phyloP scores from a whole-genome alignment of 495 filamentous ascomycete species.

The Clohesyomyces aquaticus region DNA sequence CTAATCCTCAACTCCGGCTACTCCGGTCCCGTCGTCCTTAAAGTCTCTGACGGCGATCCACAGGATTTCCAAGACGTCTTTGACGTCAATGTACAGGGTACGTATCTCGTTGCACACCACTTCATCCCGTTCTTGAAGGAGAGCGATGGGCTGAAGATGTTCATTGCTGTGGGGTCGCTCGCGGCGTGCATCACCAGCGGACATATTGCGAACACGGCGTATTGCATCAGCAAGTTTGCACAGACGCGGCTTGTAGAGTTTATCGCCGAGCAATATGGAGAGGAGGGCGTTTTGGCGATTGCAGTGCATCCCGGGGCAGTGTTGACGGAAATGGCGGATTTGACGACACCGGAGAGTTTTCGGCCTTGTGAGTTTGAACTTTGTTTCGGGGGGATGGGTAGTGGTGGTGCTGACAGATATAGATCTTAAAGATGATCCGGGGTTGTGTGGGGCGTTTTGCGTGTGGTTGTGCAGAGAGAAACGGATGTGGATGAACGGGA shows the following conservation, averaged over 20 bases:
- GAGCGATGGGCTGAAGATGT: constrained; percentile 40
- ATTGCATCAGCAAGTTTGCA: constrained; percentile 45
- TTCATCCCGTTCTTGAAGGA: constrained; percentile 36
- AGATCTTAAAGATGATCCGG: constrained; percentile 38
- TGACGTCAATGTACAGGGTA: constrained; percentile 42
- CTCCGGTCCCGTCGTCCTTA: constrained; percentile 42
- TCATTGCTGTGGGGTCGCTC: constrained; percentile 45
- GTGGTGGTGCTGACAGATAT: not conserved
- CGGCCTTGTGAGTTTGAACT: constrained; percentile 32
- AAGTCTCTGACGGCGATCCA: constrained; percentile 31
- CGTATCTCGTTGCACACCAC: constrained; percentile 38
- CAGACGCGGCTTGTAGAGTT: constrained; percentile 39
- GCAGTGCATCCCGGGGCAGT: constrained; percentile 43
- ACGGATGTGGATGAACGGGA: constrained; percentile 35
- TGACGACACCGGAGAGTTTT: constrained; percentile 38
- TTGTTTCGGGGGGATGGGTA: not conserved
- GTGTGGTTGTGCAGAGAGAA: constrained; percentile 33
- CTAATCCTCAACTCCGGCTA: constrained; percentile 39
- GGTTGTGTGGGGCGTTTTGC: constrained; percentile 39
- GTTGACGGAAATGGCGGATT: constrained; percentile 37
- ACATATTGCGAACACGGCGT: constrained; percentile 44
- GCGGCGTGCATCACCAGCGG: constrained; percentile 38
- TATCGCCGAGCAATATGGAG: constrained; percentile 36
- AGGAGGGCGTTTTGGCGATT: constrained; percentile 27
- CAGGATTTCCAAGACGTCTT: constrained; percentile 33